Evolutionary conservation across 805 yeast genomes (phyloP).

Genomic region (Tetrapisispora phaffii): DNA sequence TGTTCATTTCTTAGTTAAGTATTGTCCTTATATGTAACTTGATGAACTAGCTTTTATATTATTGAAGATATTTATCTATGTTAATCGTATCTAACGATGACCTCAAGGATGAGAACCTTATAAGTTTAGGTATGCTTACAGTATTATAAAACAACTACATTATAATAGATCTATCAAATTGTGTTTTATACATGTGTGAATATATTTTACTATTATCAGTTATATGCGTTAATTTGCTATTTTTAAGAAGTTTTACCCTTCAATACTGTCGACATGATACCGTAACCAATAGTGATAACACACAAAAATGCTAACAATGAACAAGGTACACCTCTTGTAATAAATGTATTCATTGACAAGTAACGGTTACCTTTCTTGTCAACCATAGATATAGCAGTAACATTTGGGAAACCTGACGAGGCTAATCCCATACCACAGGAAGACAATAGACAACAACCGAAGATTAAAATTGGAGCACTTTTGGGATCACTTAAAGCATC

Average conservation of each 20-base stretch:
- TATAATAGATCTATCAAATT: not conserved
- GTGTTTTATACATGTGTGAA: not conserved
- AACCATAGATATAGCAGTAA: constrained; percentile 89
- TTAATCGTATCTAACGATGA: too few species aligned
- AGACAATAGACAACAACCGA: constrained; percentile 51
- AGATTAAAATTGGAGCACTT: constrained; percentile 41
- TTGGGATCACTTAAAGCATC: constrained; percentile 57
- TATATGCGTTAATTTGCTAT: not conserved
- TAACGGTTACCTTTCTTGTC: constrained; percentile 86
- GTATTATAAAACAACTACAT: too few species aligned
- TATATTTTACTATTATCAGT: not conserved
- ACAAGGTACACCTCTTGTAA: constrained; percentile 84
- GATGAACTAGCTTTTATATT: too few species aligned
- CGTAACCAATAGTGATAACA: constrained; percentile 71
- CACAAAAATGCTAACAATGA: constrained; percentile 64
- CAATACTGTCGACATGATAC: constrained; percentile 46
- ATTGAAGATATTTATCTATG: too few species aligned
- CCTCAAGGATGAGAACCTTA: too few species aligned
- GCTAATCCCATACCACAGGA: constrained; percentile 97
- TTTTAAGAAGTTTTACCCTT: constrained; percentile 5
- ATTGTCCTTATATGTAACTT: too few species aligned
- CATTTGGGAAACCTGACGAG: constrained; percentile 97
- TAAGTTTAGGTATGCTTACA: too few species aligned
- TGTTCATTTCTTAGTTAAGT: too few species aligned
- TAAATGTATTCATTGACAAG: constrained; percentile 69